Percentiles rank a stretch among this genome's conserved stretches.
These are phyloP conservation scores for Suillus paluster DNA, from an alignment of 768 basidiomycete species.

Conservation along the genomic window DNA sequence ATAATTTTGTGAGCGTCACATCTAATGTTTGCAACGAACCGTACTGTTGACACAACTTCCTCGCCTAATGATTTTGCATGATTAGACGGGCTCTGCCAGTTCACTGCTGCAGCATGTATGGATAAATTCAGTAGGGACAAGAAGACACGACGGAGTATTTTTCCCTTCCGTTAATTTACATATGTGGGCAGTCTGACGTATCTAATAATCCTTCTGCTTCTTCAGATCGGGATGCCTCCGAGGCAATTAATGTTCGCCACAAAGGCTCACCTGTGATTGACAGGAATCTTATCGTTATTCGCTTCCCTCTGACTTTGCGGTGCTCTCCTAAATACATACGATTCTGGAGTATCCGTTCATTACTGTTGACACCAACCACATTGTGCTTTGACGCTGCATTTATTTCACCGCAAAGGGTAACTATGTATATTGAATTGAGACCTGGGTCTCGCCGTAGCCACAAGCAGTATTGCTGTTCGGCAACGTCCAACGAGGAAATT, in stretches of 20 bases:
- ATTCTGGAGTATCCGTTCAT: not conserved
- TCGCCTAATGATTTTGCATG: not conserved
- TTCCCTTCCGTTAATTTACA: not conserved
- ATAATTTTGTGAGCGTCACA: too few relatives aligned
- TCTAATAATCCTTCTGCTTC: not conserved
- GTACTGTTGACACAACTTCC: not conserved
- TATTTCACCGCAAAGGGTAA: not conserved
- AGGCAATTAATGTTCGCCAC: not conserved
- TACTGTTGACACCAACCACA: not conserved
- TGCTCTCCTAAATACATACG: not conserved
- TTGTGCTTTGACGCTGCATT: not conserved
- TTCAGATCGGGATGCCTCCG: not conserved
- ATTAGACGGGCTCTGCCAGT: not conserved
- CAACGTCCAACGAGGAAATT: not conserved
- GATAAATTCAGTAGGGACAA: not conserved
- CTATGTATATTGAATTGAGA: not conserved
- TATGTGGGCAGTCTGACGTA: not conserved
- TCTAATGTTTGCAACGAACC: not conserved
- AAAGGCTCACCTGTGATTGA: not conserved
- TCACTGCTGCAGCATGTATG: not conserved
- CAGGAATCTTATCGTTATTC: constrained; percentile 1
- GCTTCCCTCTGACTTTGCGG: not conserved
- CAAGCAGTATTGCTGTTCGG: not conserved
- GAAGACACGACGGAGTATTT: not conserved
- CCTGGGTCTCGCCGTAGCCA: not conserved